Evolutionary conservation across 2,329 filamentous ascomycete species (phyloP).

Genomic region (Onygenales sp.): DNA sequence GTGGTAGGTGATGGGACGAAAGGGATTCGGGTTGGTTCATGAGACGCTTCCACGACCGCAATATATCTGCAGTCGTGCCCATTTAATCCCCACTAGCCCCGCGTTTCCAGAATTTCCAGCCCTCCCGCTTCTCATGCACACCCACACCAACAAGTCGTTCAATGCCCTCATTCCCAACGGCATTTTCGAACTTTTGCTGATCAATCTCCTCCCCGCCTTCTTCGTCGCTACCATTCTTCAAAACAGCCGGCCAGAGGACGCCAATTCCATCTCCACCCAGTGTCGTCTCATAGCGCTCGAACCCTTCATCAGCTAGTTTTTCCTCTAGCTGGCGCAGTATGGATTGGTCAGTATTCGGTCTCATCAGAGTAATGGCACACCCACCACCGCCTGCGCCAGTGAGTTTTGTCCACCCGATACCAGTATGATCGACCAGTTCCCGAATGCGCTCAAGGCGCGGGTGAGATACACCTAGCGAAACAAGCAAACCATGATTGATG

Average conservation of each 20-base stretch:
- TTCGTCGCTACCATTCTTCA: conserved; percentile 74
- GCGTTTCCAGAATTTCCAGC: conserved; percentile 76
- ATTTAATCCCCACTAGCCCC: not conserved
- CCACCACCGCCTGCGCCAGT: conserved; percentile 93
- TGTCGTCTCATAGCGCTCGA: conserved; percentile 77
- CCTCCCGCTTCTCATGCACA: conserved; percentile 58
- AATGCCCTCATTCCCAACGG: conserved; percentile 73
- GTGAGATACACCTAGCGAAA: conserved; percentile 89
- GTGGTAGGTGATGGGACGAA: too few species aligned
- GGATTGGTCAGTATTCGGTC: conserved; percentile 50
- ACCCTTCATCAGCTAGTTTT: conserved; percentile 61
- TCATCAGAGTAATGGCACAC: conserved; percentile 85
- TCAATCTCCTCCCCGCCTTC: conserved; percentile 89
- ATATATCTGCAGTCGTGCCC: too few species aligned
- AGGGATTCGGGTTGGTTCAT: too few species aligned
- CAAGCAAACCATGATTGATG: conserved; percentile 86
- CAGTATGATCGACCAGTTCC: conserved; percentile 79
- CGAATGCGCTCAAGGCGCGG: conserved; percentile 85
- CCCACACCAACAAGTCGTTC: conserved; percentile 69
- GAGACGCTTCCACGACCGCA: too few species aligned
- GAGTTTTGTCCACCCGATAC: conserved; percentile 93
- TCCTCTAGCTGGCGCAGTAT: conserved; percentile 55
- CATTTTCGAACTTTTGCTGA: conserved; percentile 76
- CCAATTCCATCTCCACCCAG: conserved; percentile 90
- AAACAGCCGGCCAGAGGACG: conserved; percentile 83